Evolutionary conservation across 345 rosid genomes (phyloP).

Genomic region (Fremontodendron californicum): DNA sequence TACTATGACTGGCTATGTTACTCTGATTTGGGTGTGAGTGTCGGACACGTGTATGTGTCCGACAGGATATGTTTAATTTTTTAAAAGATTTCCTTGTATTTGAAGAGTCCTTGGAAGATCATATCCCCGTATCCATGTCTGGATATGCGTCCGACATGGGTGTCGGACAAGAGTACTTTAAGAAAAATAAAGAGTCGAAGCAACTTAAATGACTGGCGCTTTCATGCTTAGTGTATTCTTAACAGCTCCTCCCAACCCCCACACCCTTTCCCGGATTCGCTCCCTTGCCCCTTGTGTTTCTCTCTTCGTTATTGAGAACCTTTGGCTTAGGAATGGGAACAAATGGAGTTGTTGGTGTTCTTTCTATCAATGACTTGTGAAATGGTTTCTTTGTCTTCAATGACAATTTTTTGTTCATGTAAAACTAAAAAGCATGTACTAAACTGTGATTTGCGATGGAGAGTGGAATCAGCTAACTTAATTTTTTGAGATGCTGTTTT

Average conservation of each 20-base stretch:
- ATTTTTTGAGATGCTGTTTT: not conserved
- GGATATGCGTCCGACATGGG: too few relatives aligned
- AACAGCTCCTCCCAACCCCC: not conserved
- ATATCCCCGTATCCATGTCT: too few relatives aligned
- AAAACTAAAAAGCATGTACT: not conserved
- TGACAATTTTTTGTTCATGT: not conserved
- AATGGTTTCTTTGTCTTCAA: too few relatives aligned
- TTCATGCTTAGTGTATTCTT: not conserved
- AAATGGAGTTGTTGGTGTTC: not conserved
- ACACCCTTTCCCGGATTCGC: not conserved
- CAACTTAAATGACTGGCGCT: not conserved
- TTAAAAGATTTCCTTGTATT: too few relatives aligned
- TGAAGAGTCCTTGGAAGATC: too few relatives aligned
- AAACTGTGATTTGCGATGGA: not conserved
- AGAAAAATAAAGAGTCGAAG: too few relatives aligned
- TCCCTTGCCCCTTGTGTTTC: not conserved
- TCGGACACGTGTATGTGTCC: too few relatives aligned
- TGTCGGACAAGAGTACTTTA: too few relatives aligned
- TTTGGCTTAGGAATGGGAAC: not conserved
- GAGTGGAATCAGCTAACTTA: not conserved
- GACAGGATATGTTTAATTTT: too few relatives aligned
- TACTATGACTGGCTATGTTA: not conserved
- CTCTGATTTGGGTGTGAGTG: too few relatives aligned
- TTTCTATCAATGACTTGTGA: not conserved
- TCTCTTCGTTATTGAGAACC: not conserved